A percentile compares a stretch with the other conserved stretches of the same genome.
These are phyloP conservation scores for Cocos nucifera DNA, from an alignment of 176 grass and related monocot species.

Conservation along the genomic window DNA sequence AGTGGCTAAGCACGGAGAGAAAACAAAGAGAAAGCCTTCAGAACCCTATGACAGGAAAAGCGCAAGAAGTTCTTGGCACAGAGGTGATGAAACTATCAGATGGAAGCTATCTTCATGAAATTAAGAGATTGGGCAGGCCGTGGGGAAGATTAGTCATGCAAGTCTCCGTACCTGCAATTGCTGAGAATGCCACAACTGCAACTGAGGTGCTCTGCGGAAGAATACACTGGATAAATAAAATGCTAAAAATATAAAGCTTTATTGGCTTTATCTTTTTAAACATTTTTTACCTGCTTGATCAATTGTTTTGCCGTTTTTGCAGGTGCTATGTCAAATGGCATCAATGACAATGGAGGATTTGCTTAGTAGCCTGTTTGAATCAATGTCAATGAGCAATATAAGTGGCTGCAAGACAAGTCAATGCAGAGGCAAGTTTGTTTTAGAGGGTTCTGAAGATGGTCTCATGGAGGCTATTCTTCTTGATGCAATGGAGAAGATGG, in stretches of 20 bases:
- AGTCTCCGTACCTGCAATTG: constrained; percentile 31
- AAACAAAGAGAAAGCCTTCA: neutral
- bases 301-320: neutral
- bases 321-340: constrained; percentile 52
- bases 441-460: constrained; percentile 19
- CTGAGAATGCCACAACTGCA: constrained; percentile 25
- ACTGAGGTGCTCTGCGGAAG: constrained; percentile 23
- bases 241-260: too few species aligned
- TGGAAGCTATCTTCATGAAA: constrained; percentile 41
- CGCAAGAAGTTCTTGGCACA: neutral
- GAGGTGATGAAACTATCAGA: constrained; percentile 28
- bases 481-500: constrained; percentile 34
- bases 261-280: too few species aligned
- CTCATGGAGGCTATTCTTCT: constrained; percentile 38
- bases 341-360: constrained; percentile 23
- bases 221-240: too few species aligned
- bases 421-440: neutral
- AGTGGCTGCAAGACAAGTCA: constrained; percentile 10
- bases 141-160: constrained; percentile 54
- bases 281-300: too few species aligned
- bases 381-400: constrained; percentile 46
- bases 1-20: constrained; percentile 1
- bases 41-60: neutral
- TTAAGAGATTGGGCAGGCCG: constrained; percentile 25
- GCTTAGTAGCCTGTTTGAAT: constrained; percentile 18